A percentile compares a stretch with the other conserved stretches of the same genome.
phyloP scores from a whole-genome alignment of 2,329 filamentous ascomycete species.

The Aspergillaceae sp. region DNA sequence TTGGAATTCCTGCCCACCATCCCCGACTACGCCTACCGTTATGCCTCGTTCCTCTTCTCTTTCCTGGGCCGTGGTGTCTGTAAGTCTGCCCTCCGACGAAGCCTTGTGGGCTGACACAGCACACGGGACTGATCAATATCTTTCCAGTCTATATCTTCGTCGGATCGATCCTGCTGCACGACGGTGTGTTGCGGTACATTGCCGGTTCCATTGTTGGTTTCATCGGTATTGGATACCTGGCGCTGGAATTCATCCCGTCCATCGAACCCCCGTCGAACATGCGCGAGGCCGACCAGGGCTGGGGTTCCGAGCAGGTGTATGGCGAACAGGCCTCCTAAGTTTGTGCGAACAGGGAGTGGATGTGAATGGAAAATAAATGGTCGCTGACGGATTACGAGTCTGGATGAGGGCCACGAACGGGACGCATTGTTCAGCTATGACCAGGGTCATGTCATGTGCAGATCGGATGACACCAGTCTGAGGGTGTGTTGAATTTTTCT shows the following conservation, averaged over 20 bases:
- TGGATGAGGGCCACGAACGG: slow-evolving; percentile 13
- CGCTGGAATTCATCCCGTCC: slow-evolving; percentile 66
- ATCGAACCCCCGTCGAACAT: slow-evolving; percentile 76
- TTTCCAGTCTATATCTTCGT: slow-evolving; percentile 86
- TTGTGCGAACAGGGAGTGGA: background rate
- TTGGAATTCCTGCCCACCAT: slow-evolving; percentile 78
- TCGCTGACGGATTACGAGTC: background rate
- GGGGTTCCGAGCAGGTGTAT: slow-evolving; percentile 71
- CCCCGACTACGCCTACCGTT: slow-evolving; percentile 81
- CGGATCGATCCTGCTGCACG: slow-evolving; percentile 72
- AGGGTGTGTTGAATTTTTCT: no score
- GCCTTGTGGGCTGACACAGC: background rate
- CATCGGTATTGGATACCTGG: slow-evolving; percentile 68
- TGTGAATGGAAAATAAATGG: background rate
- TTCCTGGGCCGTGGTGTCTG: slow-evolving; percentile 92
- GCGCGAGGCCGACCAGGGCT: slow-evolving; percentile 66
- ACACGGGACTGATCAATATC: slow-evolving; percentile 3
- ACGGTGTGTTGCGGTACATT: slow-evolving; percentile 58
- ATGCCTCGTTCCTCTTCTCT: slow-evolving; percentile 95
- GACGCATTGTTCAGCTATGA: slow-evolving; percentile 3
- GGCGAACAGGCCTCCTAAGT: background rate
- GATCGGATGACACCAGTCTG: no score
- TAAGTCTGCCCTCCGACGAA: slow-evolving; percentile 46
- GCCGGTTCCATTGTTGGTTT: slow-evolving; percentile 70
- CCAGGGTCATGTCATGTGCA: background rate